Conservation (phyloP, 352 stramenopile genomes). For the Phytophthora kernoviae region DNA sequence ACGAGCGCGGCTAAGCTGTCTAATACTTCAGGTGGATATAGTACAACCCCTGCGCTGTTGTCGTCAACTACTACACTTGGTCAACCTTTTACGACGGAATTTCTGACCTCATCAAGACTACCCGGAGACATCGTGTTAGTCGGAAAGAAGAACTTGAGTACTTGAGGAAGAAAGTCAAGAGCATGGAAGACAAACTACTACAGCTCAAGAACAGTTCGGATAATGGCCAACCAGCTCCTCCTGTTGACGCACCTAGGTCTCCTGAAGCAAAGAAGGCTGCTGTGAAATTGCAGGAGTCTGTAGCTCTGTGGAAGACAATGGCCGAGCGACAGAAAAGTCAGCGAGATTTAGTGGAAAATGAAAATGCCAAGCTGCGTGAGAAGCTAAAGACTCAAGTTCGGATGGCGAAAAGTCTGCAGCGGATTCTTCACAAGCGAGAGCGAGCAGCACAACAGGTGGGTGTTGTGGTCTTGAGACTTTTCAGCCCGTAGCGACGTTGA, state of each 20-base stretch:
- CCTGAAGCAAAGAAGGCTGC: constrained; percentile 7
- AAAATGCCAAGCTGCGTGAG: constrained; percentile 48
- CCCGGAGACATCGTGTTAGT: constrained; percentile 11
- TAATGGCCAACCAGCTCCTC: neutral
- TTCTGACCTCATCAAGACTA: constrained; percentile 7
- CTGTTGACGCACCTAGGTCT: neutral
- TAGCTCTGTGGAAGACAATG: constrained; percentile 50
- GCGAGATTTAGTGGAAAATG: constrained; percentile 31
- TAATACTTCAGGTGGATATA: neutral
- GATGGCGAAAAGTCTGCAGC: constrained; percentile 42
- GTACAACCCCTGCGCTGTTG: neutral
- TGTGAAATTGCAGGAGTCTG: constrained; percentile 24
- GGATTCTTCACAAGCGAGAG: constrained; percentile 38
- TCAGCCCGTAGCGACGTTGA: too few species aligned
- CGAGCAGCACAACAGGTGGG: constrained; percentile 32
- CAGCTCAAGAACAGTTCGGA: constrained; percentile 25
- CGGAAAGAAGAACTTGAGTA: constrained; percentile 29
- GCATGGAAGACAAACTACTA: constrained; percentile 33
- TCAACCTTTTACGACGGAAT: neutral
- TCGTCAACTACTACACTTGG: neutral
- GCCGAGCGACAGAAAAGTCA: constrained; percentile 42
- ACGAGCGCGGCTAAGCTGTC: neutral
- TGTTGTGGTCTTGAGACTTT: neutral
- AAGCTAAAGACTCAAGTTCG: constrained; percentile 51
- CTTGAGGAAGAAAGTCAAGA: constrained; percentile 31